Percentiles rank a stretch among this genome's conserved stretches.
These are phyloP conservation scores for Orbilia brochopaga DNA, from an alignment of 2,329 filamentous ascomycete genomes.

Conservation along the genomic window DNA sequence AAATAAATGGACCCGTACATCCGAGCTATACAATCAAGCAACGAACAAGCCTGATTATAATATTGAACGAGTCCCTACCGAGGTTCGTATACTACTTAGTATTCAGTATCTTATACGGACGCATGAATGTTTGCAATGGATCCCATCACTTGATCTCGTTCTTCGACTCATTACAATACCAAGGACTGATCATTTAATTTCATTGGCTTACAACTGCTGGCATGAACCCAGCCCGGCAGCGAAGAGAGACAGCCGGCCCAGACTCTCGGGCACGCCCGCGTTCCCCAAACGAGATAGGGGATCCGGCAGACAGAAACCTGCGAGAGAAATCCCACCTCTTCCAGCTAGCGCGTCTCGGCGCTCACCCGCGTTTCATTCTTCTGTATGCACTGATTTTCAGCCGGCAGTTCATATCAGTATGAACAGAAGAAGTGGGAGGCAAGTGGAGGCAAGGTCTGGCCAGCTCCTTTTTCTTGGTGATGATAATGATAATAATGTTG, in stretches of 20 bases:
- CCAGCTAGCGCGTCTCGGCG: neutral
- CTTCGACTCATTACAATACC: too few relatives aligned
- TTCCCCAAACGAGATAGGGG: constrained; percentile 44
- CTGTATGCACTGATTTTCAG: neutral
- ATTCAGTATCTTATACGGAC: too few relatives aligned
- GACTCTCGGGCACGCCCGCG: constrained; percentile 32
- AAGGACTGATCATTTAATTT: too few relatives aligned
- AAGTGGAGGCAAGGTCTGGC: neutral
- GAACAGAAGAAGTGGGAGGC: neutral
- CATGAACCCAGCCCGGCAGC: constrained; percentile 31
- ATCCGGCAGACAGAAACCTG: constrained; percentile 25
- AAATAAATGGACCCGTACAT: constrained; percentile 30
- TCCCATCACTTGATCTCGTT: neutral
- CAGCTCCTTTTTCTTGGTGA: too few relatives aligned
- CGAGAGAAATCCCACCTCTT: neutral
- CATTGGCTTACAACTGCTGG: too few relatives aligned
- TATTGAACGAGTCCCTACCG: neutral
- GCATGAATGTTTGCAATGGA: too few relatives aligned
- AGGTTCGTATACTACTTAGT: too few relatives aligned
- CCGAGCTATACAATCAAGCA: constrained; percentile 31
- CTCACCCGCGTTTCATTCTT: constrained; percentile 26
- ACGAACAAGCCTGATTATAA: too few relatives aligned
- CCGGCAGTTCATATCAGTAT: too few relatives aligned
- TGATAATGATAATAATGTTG: too few relatives aligned
- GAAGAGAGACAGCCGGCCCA: constrained; percentile 20